A percentile compares a stretch with the other conserved stretches of the same genome.
phyloP scores from a whole-genome alignment of 306 rosid genomes.

The Dryas drummondii region DNA sequence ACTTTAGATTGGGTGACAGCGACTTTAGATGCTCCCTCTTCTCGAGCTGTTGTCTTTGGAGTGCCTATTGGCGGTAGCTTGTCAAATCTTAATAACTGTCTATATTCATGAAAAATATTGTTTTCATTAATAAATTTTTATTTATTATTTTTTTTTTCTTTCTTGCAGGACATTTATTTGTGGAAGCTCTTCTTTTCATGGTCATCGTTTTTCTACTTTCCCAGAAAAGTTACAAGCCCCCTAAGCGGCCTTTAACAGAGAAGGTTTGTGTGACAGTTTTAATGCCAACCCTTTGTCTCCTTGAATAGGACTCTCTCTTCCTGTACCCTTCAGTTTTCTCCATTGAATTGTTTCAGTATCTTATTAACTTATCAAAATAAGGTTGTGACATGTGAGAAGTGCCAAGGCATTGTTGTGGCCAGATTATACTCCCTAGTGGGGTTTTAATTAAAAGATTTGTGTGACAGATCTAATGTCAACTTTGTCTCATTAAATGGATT shows the following conservation, averaged over 20 bases:
- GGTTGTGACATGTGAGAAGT: not conserved
- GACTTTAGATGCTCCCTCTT: constrained; percentile 73
- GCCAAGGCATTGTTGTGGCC: not conserved
- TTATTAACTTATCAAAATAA: not conserved
- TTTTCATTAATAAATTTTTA: not conserved
- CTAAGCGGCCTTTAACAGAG: constrained; percentile 80
- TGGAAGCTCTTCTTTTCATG: constrained; percentile 73
- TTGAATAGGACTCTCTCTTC: not conserved
- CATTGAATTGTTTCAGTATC: not conserved
- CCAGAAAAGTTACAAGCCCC: constrained; percentile 97
- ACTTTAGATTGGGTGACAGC: constrained; percentile 59
- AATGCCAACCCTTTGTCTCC: not conserved
- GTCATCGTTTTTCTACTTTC: constrained; percentile 87
- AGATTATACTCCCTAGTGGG: not conserved
- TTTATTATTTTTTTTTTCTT: constrained; percentile 2
- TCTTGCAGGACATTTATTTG: constrained; percentile 78
- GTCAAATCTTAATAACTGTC: constrained; percentile 9
- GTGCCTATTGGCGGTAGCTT: constrained; percentile 74
- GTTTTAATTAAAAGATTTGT: not conserved
- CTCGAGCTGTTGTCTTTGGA: constrained; percentile 90
- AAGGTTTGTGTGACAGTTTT: constrained; percentile 53
- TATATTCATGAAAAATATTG: not conserved
- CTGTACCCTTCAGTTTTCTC: not conserved
- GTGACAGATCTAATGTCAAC: not conserved
- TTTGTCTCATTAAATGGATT: not conserved